A percentile compares a stretch with the other conserved stretches of the same genome.
Conservation (phyloP, 257 asterid genomes). For the Orobanche coerulescens region DNA sequence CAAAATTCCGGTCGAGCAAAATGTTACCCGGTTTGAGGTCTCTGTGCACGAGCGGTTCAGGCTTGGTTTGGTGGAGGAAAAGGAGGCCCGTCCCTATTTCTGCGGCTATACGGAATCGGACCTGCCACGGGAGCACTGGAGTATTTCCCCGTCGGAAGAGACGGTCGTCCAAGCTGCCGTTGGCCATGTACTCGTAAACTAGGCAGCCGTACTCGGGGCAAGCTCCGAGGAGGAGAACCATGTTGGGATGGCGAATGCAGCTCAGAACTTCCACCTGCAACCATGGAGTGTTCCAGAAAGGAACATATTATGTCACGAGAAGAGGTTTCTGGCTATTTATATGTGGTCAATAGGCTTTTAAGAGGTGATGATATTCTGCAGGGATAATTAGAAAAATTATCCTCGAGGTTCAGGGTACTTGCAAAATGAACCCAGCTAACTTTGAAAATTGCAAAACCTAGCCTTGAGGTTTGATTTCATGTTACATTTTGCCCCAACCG, state of each 20-base stretch:
- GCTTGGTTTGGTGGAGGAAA: conserved; percentile 90
- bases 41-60: conserved; percentile 88
- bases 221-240: conserved; percentile 97
- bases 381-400: too few species aligned
- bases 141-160: conserved; percentile 55
- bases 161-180: conserved; percentile 87
- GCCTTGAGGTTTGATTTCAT: too few species aligned
- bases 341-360: too few species aligned
- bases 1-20: conserved; percentile 77
- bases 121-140: conserved; percentile 76
- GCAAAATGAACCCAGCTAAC: too few species aligned
- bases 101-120: conserved; percentile 78
- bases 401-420: too few species aligned
- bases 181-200: conserved; percentile 85
- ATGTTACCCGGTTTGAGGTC: conserved; percentile 86
- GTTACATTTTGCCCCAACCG: too few species aligned
- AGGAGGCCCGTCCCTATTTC: conserved; percentile 85
- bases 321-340: too few species aligned
- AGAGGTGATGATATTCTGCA: too few species aligned
- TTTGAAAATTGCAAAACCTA: too few species aligned
- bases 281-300: conserved; percentile 9
- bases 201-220: conserved; percentile 96
- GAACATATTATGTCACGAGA: too few species aligned
- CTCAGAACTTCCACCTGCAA: conserved; percentile 88
- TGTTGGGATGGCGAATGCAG: conserved; percentile 88